Evolutionary conservation across 345 rosid genomes (phyloP), one percentile per base, ranked within the genome.

Genomic region (Draba incana): DNA sequence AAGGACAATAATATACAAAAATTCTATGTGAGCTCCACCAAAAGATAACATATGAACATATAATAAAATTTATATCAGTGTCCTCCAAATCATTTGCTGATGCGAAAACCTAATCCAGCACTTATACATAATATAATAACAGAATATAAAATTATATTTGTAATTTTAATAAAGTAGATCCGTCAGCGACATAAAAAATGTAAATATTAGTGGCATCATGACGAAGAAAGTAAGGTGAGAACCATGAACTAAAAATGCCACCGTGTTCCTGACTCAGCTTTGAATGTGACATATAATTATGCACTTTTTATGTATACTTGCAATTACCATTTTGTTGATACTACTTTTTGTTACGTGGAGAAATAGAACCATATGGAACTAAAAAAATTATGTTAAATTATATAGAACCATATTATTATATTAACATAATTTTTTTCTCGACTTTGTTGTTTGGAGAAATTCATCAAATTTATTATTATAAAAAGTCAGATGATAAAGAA

Each of bases 201-300:
- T 3, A 44, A 24, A 74, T 6, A 15, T 23, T 23, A 16, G 44
- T 54, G 54, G 60, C 56, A 57, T 27, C 43, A 46, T 8, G 70
- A 35, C 55, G 41, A 39, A 49, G 46, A 54, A 62, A 35, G 70
- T 25, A 54, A 55, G 76, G 60, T 38, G 71, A 65, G 62, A 66
- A 66, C 68, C 67, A 64, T 39, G 28, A 55, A 66, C 23, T 45
- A 35, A 58, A 68, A 68, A 20, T 60, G 77, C 62, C 62, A 0
- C 63, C 63, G 71, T 63, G 25, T 64, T 54, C 57, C 69, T 78
- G 82, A 81, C 75, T 65, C 73, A 50, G 76, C 64, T 66, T 53
- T 48, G 76, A 64, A 51, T 50, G 64, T 23, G 77, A 75, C 64
- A 15, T 74, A 39, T 35, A 63, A 46, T 41, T 23, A 57, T 8